Conservation (phyloP, 805 yeast species). For the Wickerhamiella siamensis region DNA sequence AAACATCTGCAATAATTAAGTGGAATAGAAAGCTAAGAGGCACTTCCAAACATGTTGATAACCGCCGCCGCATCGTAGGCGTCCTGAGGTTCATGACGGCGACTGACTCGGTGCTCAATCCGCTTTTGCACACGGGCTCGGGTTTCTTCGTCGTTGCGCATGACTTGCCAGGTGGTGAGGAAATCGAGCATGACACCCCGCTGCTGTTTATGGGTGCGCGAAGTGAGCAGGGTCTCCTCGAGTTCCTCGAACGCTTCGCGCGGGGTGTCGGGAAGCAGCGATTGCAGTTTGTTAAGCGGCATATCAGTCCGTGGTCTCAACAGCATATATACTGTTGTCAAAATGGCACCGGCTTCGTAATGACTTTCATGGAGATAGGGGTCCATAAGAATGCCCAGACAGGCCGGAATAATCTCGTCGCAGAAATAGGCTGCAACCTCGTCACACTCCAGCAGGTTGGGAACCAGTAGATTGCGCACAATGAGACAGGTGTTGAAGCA, state of each 20-base stretch:
- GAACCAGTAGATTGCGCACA: slow-evolving; percentile 47
- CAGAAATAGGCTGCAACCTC: slow-evolving; percentile 61
- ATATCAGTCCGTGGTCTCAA: slow-evolving; percentile 53
- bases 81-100: slow-evolving; percentile 14
- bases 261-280: slow-evolving; percentile 34
- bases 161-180: slow-evolving; percentile 44
- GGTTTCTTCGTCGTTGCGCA: slow-evolving; percentile 20
- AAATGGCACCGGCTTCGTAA: slow-evolving; percentile 79
- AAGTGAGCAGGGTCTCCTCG: slow-evolving; percentile 46
- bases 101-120: slow-evolving; percentile 15
- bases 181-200: slow-evolving; percentile 66
- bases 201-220: slow-evolving; percentile 64
- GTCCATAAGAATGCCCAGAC: slow-evolving; percentile 53
- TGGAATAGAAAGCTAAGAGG: not conserved
- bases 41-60: slow-evolving; percentile 15
- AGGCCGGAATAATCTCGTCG: slow-evolving; percentile 52
- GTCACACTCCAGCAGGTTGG: slow-evolving; percentile 48
- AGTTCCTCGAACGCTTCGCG: slow-evolving; percentile 46
- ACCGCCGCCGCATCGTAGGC: slow-evolving; percentile 17
- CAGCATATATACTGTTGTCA: slow-evolving; percentile 65
- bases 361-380: slow-evolving; percentile 76
- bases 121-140: slow-evolving; percentile 23
- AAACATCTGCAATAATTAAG: too few species aligned
- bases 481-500: slow-evolving; percentile 80
- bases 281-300: slow-evolving; percentile 47